Evolutionary conservation across 2,329 filamentous ascomycete species (phyloP).

Genomic region (Cladosporium cucumerinum): DNA sequence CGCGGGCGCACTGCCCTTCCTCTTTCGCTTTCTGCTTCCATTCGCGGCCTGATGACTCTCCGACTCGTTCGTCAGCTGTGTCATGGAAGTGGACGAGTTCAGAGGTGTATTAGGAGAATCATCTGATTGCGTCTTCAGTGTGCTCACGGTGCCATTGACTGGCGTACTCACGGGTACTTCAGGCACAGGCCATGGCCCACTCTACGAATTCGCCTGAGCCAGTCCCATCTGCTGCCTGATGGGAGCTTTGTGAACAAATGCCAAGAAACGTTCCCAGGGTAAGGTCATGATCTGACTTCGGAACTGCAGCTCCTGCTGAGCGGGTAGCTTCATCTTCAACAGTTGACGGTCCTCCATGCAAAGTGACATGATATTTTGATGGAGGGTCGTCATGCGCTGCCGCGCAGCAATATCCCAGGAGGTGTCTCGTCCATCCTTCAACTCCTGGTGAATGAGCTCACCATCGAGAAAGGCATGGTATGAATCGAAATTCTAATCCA

Average conservation of each 20-base stretch:
- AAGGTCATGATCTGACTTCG: not conserved
- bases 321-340: not conserved
- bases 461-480: not conserved
- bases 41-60: not conserved
- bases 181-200: not conserved
- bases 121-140: not conserved
- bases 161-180: not conserved
- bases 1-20: not conserved
- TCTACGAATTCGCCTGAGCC: not conserved
- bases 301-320: not conserved
- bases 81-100: not conserved
- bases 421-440: not conserved
- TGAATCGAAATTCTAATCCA: not conserved
- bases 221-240: not conserved
- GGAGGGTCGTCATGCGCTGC: not conserved
- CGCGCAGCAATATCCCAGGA: not conserved
- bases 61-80: not conserved
- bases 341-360: too few relatives aligned
- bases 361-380: not conserved
- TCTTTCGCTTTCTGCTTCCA: not conserved
- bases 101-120: not conserved
- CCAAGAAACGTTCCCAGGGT: not conserved
- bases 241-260: not conserved
- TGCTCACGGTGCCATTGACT: not conserved
- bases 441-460: not conserved